Base-by-base conservation (phyloP, 768 basidiomycete genomes). In the Leccinum longicurvipes region DNA sequence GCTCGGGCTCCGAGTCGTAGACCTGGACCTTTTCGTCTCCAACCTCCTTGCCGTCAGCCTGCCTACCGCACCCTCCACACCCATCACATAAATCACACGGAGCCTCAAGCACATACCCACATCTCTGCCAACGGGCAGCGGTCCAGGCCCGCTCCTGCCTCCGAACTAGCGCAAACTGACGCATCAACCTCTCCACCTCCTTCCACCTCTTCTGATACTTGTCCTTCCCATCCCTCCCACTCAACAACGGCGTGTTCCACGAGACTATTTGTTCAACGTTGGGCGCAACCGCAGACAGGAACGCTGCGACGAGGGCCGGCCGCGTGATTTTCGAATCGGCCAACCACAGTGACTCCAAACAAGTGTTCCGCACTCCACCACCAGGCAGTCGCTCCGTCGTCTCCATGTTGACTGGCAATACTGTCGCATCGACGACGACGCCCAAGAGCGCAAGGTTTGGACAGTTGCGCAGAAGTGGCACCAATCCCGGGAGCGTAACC, bases 161-260 rank as follows among this genome's bases (percentile, higher is more conserved):
- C 41, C 67, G 57, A 1, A 51, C 55, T 6, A 54, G 55, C 25
- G 67, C 48, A 29, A 69, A 65, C 7, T 67, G 52, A 15, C 59
- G 59, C 4, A 72, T 55, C 21, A 61, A 23, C 56, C 24, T 41
- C 57, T 61, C 63, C 23, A 67, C 67, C 23, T 63, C 60, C 41
- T 54, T 62, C 68, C 70, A 70, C 27, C 67, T 25, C 46, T 34
- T 53, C 29, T 23, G 29, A 47, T 69, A 71, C 54, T 65, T 70
- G 14, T 67, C 60, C 19, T 67, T 67, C 0, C 68, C 68, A 0
- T 19, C 12, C 8, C 63, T 47, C 1, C 65, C 65, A 19, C 65
- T 69, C 58, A 70, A 47, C 49, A 69, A 36, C 1, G 65, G 66
- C 47, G 67, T 68, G 8, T 68, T 72, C 68, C 68, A 70, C 39